Base-by-base conservation (phyloP, 2,329 filamentous ascomycete species). In the Gliomastix tumulicola region DNA sequence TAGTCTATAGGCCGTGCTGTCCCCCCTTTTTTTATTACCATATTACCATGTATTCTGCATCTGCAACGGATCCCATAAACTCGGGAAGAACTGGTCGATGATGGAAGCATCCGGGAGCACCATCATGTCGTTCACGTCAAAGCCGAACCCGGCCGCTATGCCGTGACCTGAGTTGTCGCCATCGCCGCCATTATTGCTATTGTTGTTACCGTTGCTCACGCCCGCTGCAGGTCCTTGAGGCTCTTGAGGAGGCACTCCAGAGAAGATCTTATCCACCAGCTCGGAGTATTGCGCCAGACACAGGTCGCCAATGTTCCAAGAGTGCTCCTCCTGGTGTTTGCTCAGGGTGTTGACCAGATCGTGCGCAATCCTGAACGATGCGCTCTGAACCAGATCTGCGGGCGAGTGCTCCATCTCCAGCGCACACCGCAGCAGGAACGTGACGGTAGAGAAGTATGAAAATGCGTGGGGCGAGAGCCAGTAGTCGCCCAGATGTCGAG, bases 231-330 rank as follows among this genome's bases (percentile, higher is more conserved):
- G n/a, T 15, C 32, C 40, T 23, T 37, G 21, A n/a, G 22, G 13
- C 12, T 51, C 50, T 18, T 51, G 43, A 6, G 46, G 43, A 11
- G 48, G 46, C 5, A 44, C 48, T 27, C 56, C 51, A 6, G 50
- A 48, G 9, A 60, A 41, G 4, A 68, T 49, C 44, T 63, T 71
- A 21, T 72, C 64, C 0, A 73, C 54, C 11, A 71, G 48, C 10
- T 71, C 67, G 6, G 56, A 51, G 41, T 71, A 65, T 33, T 71
- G 65, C 0, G 60, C 56, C 2, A 75, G 49, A 40, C 69, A 74
- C 5, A 69, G 57, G 33, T 74, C 68, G 1, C 59, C 69, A 2
- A 75, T 49, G 40, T 75, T 70, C 71, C 71, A 75, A 0, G 46
- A 53, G 30, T 50, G 53, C 6, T 54, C 48, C 15, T 63, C 52